Conservation (phyloP, 176 grass and related monocot species). For the Eragrostis curvula region DNA sequence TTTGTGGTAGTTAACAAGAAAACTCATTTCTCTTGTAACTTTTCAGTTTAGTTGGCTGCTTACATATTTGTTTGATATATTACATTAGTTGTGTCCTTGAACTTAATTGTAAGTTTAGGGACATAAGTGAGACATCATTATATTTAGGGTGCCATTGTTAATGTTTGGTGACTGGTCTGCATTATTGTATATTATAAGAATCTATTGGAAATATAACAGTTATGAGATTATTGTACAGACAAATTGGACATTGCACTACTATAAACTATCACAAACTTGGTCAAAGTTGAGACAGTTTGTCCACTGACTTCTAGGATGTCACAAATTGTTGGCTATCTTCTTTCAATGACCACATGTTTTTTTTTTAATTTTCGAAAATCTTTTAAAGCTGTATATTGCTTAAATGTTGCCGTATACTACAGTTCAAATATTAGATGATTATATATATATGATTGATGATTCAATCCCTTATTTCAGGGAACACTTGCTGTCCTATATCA, state of each 20-base stretch:
- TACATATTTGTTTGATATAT: not conserved
- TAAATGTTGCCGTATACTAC: slow-evolving; percentile 7
- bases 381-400: slow-evolving; percentile 23
- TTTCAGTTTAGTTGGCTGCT: not conserved
- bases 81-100: not conserved
- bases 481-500: slow-evolving; percentile 80
- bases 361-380: not conserved
- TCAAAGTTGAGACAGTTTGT: not conserved
- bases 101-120: not conserved
- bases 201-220: not conserved
- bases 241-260: not conserved
- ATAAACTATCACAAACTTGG: not conserved
- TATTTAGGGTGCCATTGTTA: not conserved
- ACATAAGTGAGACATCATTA: not conserved
- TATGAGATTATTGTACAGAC: not conserved
- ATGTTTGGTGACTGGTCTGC: not conserved
- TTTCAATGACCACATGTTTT: not conserved
- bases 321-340: not conserved
- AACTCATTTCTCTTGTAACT: not conserved
- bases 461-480: slow-evolving; percentile 65
- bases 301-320: not conserved
- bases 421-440: slow-evolving; percentile 27
- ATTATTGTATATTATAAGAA: not conserved
- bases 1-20: not conserved
- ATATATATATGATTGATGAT: slow-evolving; percentile 30